Evolutionary conservation across 768 basidiomycete genomes (phyloP), one percentile per base, ranked within the genome.

Genomic region (Mycena venus): DNA sequence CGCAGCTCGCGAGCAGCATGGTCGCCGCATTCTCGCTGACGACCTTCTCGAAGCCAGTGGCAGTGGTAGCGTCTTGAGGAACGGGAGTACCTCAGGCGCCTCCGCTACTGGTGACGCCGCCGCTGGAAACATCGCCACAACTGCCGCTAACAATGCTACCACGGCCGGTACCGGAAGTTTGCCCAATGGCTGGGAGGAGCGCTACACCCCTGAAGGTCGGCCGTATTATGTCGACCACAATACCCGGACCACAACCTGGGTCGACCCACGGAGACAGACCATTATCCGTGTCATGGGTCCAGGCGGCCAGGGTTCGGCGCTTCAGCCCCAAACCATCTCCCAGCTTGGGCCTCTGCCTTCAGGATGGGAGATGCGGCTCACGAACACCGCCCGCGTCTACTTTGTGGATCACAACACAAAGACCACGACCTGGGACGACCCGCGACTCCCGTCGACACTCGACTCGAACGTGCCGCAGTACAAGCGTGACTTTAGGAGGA

Each of bases 391-490:
- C 2, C 93, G 98, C 59, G 98, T 99, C 9, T 99, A 99, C 88
- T 99, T 99, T 81, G 98, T 99, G 65, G 98, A 99, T 83, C 98
- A 99, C 87, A 99, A 99, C 86, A 99, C 98, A 68, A 99, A 99
- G 91, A 99, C 98, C 36, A 99, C 98, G 34, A 99, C 98, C 1
- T 99, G 98, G 98, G 98, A 99, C 83, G 98, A 99, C 82, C 98
- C 98, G 23, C 95, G 98, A 64, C 84, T 96, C 78, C 98, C 98
- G 14, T 98, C 97, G 14, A 95, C 96, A 49, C 88, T 99, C 73
- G 98, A 99, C 82, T 90, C 96, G 55, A 99, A 98, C 79, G 98
- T 99, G 1, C 98, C 98, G 21, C 98, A 99, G 85, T 99, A 99
- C 90, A 99, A 99, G 89, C 97, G 98, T 55, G 98, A 99, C 88